A percentile compares a stretch with the other conserved stretches of the same genome.
These are phyloP conservation scores for Grosmannia huntii DNA, from an alignment of 2,329 filamentous ascomycete species.

Conservation along the genomic window DNA sequence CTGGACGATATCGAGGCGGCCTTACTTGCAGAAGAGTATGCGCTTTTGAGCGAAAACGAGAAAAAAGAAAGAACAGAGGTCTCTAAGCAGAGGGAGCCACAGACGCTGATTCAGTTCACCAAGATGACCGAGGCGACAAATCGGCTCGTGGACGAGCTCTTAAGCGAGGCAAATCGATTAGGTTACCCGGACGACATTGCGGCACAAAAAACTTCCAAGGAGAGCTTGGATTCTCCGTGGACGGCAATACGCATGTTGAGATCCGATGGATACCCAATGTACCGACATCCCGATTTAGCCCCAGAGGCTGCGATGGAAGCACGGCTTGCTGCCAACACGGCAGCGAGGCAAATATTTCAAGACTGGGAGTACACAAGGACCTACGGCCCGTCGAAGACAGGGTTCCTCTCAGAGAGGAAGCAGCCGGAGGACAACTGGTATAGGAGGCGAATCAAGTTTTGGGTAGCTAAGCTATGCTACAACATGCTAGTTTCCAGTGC, in stretches of 20 bases:
- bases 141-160: slow-evolving; percentile 18
- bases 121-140: slow-evolving; percentile 14
- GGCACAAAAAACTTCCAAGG: slow-evolving; percentile 9
- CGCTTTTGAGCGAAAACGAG: background rate
- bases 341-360: slow-evolving; percentile 15
- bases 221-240: slow-evolving; percentile 19
- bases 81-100: slow-evolving; percentile 19
- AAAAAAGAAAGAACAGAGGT: background rate
- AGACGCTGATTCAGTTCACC: slow-evolving; percentile 5
- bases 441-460: slow-evolving; percentile 8
- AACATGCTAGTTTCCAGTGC: slow-evolving; percentile 51
- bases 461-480: slow-evolving; percentile 38
- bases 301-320: slow-evolving; percentile 7
- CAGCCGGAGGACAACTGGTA: background rate
- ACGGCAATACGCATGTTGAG: slow-evolving; percentile 20
- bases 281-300: slow-evolving; percentile 15
- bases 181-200: slow-evolving; percentile 12
- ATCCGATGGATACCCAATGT: slow-evolving; percentile 22
- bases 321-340: slow-evolving; percentile 14
- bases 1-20: slow-evolving; percentile 5
- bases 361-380: slow-evolving; percentile 12
- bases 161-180: slow-evolving; percentile 17
- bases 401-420: background rate
- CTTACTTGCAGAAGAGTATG: slow-evolving; percentile 6
- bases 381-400: background rate